Base-by-base conservation (phyloP, 2,329 filamentous ascomycete species). In the Clonostachys solani region DNA sequence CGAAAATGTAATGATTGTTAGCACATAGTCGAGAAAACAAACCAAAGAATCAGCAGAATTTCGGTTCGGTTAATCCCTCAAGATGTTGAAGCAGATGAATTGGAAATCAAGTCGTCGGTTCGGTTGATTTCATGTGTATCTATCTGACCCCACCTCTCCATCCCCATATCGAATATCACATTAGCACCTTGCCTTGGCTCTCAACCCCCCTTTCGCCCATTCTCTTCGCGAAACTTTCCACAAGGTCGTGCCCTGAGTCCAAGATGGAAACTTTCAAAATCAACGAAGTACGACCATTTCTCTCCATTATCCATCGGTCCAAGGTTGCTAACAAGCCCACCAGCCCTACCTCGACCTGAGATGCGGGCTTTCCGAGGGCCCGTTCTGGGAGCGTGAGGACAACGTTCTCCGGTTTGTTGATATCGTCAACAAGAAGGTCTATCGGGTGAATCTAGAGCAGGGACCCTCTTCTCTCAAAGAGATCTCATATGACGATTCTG, bases 321-420 rank as follows among this genome's bases (percentile, higher is more conserved):
- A 12, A 42, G 23, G 33, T 38, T 34, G 9, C 16, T 34, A 13
- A 44, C 16, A n/a, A n/a, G 9, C 6, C 16, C 37, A 16, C 13
- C 37, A 54, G 52, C 52, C 52, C 5, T 54, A 44, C 16, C 33
- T 54, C n/a, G 47, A 54, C 42, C 40, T 51, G 17, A 46, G 51
- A 13, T 54, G 49, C 45, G 50, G 49, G 6, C 49, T 54, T 5
- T 41, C 49, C 4, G 52, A 54, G 43, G 48, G 50, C 19, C 49
- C 49, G 10, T 50, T 48, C 34, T 51, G 47, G 50, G 52, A 54
- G 37, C 19, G 35, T 19, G 42, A 50, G 15, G 49, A 33, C 5
- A 54, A 54, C 35, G n/a, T 54, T n/a, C 49, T 54, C 9, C 52
- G 52, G 18, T 52, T 54, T 42, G 51, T 52, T 6, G 52, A 54